Evolutionary conservation across 2,329 filamentous ascomycete species (phyloP).

Genomic region (Aspergillus flavus): DNA sequence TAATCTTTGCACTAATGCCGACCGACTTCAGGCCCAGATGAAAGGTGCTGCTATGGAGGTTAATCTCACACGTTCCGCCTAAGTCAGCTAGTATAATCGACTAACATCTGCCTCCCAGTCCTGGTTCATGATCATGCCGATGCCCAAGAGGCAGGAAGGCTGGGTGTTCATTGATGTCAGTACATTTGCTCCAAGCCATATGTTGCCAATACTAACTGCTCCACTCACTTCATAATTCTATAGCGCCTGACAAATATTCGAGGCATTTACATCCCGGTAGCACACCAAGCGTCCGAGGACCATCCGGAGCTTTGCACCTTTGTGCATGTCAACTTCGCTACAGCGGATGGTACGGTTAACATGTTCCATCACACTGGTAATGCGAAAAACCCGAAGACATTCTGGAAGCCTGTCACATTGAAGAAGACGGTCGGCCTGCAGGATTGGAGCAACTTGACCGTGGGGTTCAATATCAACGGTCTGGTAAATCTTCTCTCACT

Average conservation of each 20-base stretch:
- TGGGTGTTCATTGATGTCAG: constrained; percentile 8
- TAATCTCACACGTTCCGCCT: not conserved
- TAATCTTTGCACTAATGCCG: not conserved
- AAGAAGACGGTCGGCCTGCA: not conserved
- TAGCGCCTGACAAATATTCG: constrained; percentile 7
- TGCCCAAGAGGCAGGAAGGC: constrained; percentile 7
- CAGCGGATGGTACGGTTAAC: not conserved
- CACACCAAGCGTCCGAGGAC: constrained; percentile 3
- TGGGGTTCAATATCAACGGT: constrained; percentile 3
- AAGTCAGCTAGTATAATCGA: accelerated
- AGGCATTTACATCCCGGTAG: constrained; percentile 9
- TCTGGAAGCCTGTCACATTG: not conserved
- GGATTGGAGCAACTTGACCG: not conserved
- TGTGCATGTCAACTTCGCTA: constrained; percentile 5
- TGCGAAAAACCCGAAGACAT: not conserved
- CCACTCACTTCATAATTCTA: not conserved
- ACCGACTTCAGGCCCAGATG: not conserved
- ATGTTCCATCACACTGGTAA: not conserved
- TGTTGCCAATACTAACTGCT: not conserved
- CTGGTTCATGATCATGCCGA: constrained; percentile 9
- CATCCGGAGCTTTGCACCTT: constrained; percentile 5
- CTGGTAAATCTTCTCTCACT: constrained; percentile 8
- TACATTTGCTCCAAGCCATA: not conserved
- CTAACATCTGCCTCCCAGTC: not conserved
- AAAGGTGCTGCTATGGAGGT: constrained; percentile 2